Base-by-base conservation (phyloP, 176 grass and related monocot genomes). In the Phoenix roebelenii region DNA sequence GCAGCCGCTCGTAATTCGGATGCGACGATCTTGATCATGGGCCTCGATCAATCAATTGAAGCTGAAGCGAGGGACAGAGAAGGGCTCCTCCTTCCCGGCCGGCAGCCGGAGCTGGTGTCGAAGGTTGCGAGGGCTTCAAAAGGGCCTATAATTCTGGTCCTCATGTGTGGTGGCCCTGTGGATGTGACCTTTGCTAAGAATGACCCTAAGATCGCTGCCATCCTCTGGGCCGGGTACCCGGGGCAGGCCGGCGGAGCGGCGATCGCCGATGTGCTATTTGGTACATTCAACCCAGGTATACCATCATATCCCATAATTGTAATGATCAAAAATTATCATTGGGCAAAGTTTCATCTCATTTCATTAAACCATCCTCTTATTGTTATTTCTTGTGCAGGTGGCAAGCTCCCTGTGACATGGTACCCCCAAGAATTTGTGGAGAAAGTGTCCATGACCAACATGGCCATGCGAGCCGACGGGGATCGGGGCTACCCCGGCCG, bases 321-420 rank as follows among this genome's bases (percentile, higher is more conserved):
- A 30, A 30, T 30, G 28, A 30, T 30, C 5, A 30, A 30, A 30
- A 30, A 30, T 6, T 6, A 30, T 6, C 28, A 30, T 6, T 30
- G 28, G 28, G 28, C 5, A 30, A 30, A 30, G 0, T 30, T 30
- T 1, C 28, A 30, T 30, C 28, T 5, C 5, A 30, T 30, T 51
- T 23, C 6, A 7, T 26, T 9, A 10, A 17, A 52, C 24, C 14
- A 0, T 52, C 17, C 4, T 22, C 15, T 51, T 49, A 16, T 18
- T 50, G 35, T 18, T 16, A 10, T 16, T 58, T 26, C 57, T 74
- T 7, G 44, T 54, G 50, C 39, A 95, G 87, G 92, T 10, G 92
- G 87, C 49, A 97, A 88, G 78, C 73, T 91, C 1, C 78, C 92
- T 15, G 68, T 97, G 84, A 97, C 92, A 9, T 97, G 92, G 92